phyloP scores from a whole-genome alignment of 208 protist genomes.

The Trypanosoma rangeli region DNA sequence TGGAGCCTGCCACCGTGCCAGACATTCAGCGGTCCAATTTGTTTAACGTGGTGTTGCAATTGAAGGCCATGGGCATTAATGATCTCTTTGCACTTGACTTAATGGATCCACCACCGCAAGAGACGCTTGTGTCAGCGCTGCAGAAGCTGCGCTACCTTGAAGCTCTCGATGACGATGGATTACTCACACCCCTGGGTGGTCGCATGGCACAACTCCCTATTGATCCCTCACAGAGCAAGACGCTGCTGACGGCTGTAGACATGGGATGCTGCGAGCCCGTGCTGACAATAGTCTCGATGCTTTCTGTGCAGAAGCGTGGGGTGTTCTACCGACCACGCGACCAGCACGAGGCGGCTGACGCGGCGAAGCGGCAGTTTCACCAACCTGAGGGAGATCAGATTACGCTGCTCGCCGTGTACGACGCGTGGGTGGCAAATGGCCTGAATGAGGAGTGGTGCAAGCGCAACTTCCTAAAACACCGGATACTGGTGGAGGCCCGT shows the following conservation, averaged over 20 bases:
- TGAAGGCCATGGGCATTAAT: conserved; percentile 98
- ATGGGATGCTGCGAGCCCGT: conserved; percentile 97
- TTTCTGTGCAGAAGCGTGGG: conserved; percentile 91
- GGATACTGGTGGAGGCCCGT: conserved; percentile 94
- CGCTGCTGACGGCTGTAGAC: conserved; percentile 96
- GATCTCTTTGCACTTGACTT: conserved; percentile 97
- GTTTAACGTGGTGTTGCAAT: conserved; percentile 95
- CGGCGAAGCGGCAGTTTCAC: conserved; percentile 96
- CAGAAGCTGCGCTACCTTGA: conserved; percentile 97
- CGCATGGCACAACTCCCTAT: conserved; percentile 99
- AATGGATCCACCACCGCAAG: conserved; percentile 96
- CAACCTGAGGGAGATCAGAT: conserved; percentile 97
- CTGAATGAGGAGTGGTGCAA: conserved; percentile 96
- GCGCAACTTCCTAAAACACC: conserved; percentile 97
- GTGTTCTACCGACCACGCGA: conserved; percentile 92
- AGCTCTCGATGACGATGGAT: conserved; percentile 97
- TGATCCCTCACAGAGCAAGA: conserved; percentile 98
- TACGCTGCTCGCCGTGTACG: conserved; percentile 96
- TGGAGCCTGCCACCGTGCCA: conserved; percentile 94
- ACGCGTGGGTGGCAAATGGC: conserved; percentile 84
- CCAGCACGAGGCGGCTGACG: conserved; percentile 93
- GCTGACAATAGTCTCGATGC: conserved; percentile 98
- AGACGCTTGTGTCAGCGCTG: conserved; percentile 95
- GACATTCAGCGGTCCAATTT: conserved; percentile 99
- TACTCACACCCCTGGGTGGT: conserved; percentile 97